Base-by-base conservation (phyloP, 1,139 yeast species). In the Pichia sp. region DNA sequence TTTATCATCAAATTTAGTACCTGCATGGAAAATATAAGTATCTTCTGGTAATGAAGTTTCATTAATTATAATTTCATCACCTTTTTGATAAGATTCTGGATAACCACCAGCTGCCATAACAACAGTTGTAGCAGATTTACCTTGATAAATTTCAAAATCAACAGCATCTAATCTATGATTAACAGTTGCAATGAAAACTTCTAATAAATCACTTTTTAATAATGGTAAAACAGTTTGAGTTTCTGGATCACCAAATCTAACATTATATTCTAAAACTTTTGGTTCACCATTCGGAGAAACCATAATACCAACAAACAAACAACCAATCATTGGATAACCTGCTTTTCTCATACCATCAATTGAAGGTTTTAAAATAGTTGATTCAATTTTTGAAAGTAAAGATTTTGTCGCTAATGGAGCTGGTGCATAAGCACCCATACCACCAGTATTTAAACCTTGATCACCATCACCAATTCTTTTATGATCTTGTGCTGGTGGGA, bases 361-460 rank as follows among this genome's bases (percentile, higher is more conserved):
- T 41, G 97, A 86, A 50, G 97, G 98, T 69, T 85, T 82, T 59
- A 94, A 78, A 60, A 94, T 78, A 33, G 78, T 74, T 46, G 74
- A 73, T 62, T 89, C 81, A 62, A 94, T 89, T 66, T 81, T 74
- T 52, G 75, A 70, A 59, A 89, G 70, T 35, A 92, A 67, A 36
- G 76, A 75, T 5, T 86, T 81, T 32, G 92, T 83, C 28, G 86
- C 92, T 53, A 90, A 77, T 47, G 98, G 98, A 7, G 97, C 95
- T 43, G 98, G 99, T 4, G 97, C 95, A 64, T 94, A 94, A 25
- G 98, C 95, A 55, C 99, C 99, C 99, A 94, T 94, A 56, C 99
- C 99, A 57, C 99, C 99, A 46, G 98, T 94, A 72, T 94, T 94
- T 56, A 90, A 76, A 36, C 99, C 99, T 45, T 81, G 73, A 66